Evolutionary conservation across 2,329 filamentous ascomycete species (phyloP).

Genomic region (Alternaria angustiovoidea): DNA sequence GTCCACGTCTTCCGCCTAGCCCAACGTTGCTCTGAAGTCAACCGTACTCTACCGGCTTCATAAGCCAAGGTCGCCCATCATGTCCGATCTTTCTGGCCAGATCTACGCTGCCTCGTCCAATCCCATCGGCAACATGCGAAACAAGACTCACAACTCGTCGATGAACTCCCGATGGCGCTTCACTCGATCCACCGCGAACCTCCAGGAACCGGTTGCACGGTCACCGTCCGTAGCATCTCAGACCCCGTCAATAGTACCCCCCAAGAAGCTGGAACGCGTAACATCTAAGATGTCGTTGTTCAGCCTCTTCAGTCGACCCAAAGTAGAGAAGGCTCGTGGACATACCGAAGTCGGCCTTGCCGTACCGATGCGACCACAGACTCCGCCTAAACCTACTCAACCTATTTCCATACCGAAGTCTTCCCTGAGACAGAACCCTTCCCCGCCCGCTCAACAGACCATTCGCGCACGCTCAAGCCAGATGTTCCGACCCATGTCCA

Average conservation of each 20-base stretch:
- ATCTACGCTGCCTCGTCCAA: conserved; percentile 24
- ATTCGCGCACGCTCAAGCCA: conserved; percentile 44
- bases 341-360: conserved; percentile 55
- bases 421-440: conserved; percentile 40
- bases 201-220: conserved; percentile 30
- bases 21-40: conserved; percentile 5
- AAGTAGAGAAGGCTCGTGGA: conserved; percentile 58
- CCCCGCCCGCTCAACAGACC: conserved; percentile 39
- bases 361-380: conserved; percentile 44
- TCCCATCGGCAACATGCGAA: conserved; percentile 32
- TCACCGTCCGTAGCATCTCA: conserved; percentile 17
- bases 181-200: conserved; percentile 42
- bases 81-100: conserved; percentile 27
- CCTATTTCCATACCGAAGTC: conserved; percentile 36
- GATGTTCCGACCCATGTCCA: conserved; percentile 43
- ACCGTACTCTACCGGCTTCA: conserved; percentile 12
- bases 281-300: conserved; percentile 59
- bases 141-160: conserved; percentile 28
- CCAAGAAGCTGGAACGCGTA: conserved; percentile 42
- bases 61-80: conserved; percentile 13
- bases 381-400: conserved; percentile 32
- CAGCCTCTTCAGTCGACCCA: conserved; percentile 59
- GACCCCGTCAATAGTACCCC: conserved; percentile 19
- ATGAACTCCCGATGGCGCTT: conserved; percentile 50
- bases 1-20: conserved; percentile 12